These are phyloP conservation scores for Ploettnerulaceae sp. DNA, from an alignment of 2,329 filamentous ascomycete species.

Conservation along the genomic window DNA sequence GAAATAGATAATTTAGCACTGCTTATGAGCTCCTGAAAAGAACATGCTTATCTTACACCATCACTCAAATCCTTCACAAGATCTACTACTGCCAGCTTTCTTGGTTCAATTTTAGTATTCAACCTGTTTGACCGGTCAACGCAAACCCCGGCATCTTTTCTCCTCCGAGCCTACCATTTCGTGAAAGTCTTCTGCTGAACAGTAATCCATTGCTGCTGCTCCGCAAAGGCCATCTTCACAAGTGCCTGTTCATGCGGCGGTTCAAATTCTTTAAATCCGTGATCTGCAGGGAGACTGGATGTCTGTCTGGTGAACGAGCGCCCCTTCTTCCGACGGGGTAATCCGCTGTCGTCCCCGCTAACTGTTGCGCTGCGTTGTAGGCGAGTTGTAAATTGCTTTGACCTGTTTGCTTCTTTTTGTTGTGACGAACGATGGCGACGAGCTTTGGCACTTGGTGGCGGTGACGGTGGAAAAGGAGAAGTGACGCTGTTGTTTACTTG, in stretches of 20 bases:
- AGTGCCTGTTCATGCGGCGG: slow-evolving; percentile 32
- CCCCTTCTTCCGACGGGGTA: slow-evolving; percentile 18
- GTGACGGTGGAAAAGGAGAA: slow-evolving; percentile 18
- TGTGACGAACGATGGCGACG: slow-evolving; percentile 26
- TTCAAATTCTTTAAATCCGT: slow-evolving; percentile 31
- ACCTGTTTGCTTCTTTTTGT: slow-evolving; percentile 28
- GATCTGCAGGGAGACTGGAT: slow-evolving; percentile 24
- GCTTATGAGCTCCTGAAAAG: background rate
- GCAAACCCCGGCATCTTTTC: background rate
- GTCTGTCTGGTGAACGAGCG: slow-evolving; percentile 19
- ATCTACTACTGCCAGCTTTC: slow-evolving; percentile 77
- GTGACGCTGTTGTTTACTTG: slow-evolving; percentile 21
- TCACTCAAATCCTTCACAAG: slow-evolving; percentile 87
- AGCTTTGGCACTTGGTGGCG: slow-evolving; percentile 21
- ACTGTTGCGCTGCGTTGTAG: slow-evolving; percentile 26
- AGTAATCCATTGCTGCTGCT: slow-evolving; percentile 64
- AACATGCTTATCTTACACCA: slow-evolving; percentile 59
- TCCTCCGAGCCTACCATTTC: slow-evolving; percentile 65
- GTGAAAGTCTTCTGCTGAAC: slow-evolving; percentile 99
- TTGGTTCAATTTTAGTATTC: slow-evolving; percentile 84
- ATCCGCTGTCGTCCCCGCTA: slow-evolving; percentile 12
- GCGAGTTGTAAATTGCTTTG: slow-evolving; percentile 27
- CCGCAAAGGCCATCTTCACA: slow-evolving; percentile 57
- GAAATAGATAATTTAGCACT: slow-evolving; percentile 25
- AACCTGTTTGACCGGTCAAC: slow-evolving; percentile 54